Base-by-base conservation (phyloP, 2,329 filamentous ascomycete genomes). In the Gremmenia infestans region DNA sequence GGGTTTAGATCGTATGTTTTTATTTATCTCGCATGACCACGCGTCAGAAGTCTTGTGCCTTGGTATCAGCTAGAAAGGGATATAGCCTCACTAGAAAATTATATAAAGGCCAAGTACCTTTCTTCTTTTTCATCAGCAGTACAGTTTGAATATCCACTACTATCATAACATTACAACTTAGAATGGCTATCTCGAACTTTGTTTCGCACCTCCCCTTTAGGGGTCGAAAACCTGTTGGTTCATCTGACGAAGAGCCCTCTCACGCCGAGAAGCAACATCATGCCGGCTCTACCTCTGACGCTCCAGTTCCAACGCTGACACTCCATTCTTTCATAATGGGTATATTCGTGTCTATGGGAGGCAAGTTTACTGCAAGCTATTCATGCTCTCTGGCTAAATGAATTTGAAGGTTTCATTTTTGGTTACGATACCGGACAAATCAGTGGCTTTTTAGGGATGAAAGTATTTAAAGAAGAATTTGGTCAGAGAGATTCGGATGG, bases 351-450 rank as follows among this genome's bases (percentile, higher is more conserved):
- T 64, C 63, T 3, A 65, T 66, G 62, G 62, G 63, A 19, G 63
- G 51, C 47, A 37, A 23, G 51, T 48, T 40, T 19, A 17, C 47
- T 9, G 9, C 49, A 36, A 52, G 49, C 35, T 48, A 52, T 23
- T 47, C 53, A 8, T 23, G 22, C 8, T 8, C 36, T 22, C 19
- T 35, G 5, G 5, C 23, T 45, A 46, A 32, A 11, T 22, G 25
- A 3, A 12, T 48, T 22, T n/a, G 83, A 14, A 46, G 50, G 81
- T 71, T 59, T 62, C 25, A 52, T 65, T 49, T 65, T 67, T 73
- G 87, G 87, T 43, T 91, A 89, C 72, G 87, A 90, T 67, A 88
- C 86, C 45, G 87, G 87, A 63, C 88, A 87, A 74, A 88, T 88
- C 76, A 85, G 83, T 70, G 83, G 83, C 68, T 82, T 86, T 71